Base-by-base conservation (phyloP, 75 land plant species). In the Cupressus sempervirens region DNA sequence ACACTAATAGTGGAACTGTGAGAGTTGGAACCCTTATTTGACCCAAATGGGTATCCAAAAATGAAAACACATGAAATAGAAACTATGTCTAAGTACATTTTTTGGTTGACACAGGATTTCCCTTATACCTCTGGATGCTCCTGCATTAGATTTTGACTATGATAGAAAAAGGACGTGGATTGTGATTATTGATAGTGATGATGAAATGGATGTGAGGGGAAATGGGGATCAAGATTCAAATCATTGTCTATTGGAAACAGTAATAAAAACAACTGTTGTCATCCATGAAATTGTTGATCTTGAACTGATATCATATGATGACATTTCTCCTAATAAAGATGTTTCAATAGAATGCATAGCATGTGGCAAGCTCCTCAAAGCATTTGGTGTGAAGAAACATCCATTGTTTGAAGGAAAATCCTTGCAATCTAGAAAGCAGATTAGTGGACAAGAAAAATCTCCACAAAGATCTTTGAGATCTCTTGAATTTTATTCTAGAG, bases 181-280 rank as follows among this genome's bases (percentile, higher is more conserved):
- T 81, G 90, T 91, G 46, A 85, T 87, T 45, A 85, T 92, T 83
- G 97, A 93, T 79, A 91, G 92, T 87, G 98, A 96, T 90, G 98
- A 93, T 85, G 97, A 96, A 84, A 65, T 82, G 62, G 85, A 68
- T 11, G 75, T 52, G 48, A 54, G 34, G 75, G 85, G 88, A 26
- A 56, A 84, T 82, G 35, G 54, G 54, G 53, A 14, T 29, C 81
- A 58, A 20, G 72, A 30, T 73, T 16, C 11, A 50, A 7, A 32
- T 20, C 23, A 13, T 83, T 74, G 38, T 18, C 81, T n/a, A n/a
- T n/a, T n/a, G n/a, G n/a, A n/a, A n/a, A n/a, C n/a, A n/a, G n/a
- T n/a, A n/a, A n/a, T n/a, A 26, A 83, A 89, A 35, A 62, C 84
- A 29, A 32, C 34, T 12, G 40, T 20, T 32, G 85, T 74, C 45